phyloP scores from a whole-genome alignment of 164 flowering plant genomes.

The Echeveria elegans region DNA sequence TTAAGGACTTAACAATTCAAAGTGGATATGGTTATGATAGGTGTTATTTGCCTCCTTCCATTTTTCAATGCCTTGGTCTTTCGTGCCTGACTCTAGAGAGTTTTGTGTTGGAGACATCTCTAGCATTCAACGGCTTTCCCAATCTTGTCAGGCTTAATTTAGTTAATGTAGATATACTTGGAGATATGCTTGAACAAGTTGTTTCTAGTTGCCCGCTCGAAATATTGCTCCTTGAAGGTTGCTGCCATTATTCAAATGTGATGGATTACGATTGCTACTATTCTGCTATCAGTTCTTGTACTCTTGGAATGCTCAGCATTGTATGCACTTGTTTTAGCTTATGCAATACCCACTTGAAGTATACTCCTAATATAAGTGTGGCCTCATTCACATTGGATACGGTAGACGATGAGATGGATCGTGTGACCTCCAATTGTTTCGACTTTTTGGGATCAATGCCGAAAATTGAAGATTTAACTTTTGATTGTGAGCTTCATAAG shows the following conservation, averaged over 20 bases:
- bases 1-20: neutral
- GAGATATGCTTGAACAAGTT: neutral
- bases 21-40: neutral
- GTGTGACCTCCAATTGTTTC: neutral
- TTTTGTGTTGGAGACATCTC: neutral
- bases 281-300: neutral
- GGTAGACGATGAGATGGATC: neutral
- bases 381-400: neutral
- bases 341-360: neutral
- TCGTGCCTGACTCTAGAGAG: neutral
- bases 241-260: neutral
- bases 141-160: neutral
- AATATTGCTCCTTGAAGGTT: neutral
- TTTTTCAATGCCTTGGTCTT: neutral
- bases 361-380: neutral
- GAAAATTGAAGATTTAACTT: neutral
- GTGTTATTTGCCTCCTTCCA: neutral
- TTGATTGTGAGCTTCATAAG: neutral
- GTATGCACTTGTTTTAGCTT: neutral
- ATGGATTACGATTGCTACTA: neutral
- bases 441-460: neutral
- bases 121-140: neutral
- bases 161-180: neutral
- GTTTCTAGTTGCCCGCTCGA: neutral
- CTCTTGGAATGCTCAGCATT: neutral